These are phyloP conservation scores for Cutaneotrichosporon mucoides DNA, from an alignment of 1,284 basidiomycete species.

Conservation along the genomic window DNA sequence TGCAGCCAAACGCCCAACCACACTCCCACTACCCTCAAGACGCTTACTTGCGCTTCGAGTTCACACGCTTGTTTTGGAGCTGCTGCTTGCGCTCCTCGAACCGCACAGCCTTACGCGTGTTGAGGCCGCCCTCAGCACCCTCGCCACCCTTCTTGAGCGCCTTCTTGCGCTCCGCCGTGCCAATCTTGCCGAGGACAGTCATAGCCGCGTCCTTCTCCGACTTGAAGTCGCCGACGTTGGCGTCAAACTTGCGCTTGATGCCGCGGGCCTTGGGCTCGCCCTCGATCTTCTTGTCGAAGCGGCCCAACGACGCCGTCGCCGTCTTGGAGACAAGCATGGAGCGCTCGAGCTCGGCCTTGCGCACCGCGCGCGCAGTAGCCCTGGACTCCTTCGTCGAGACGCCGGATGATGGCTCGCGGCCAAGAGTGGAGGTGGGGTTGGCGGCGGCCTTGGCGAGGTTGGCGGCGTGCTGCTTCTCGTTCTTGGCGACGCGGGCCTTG, in stretches of 20 bases:
- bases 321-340: conserved; percentile 72
- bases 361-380: conserved; percentile 51
- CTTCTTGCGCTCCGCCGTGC: conserved; percentile 56
- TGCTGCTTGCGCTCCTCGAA: conserved; percentile 46
- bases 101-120: conserved; percentile 77
- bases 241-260: conserved; percentile 81
- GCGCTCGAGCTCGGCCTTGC: conserved; percentile 71
- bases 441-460: conserved; percentile 65
- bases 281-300: conserved; percentile 80
- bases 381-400: conserved; percentile 24
- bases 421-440: conserved; percentile 17
- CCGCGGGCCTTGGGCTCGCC: conserved; percentile 86
- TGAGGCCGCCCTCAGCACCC: conserved; percentile 55
- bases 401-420: conserved; percentile 11
- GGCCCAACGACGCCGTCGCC: conserved; percentile 88
- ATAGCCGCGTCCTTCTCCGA: conserved; percentile 71
- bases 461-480: conserved; percentile 65
- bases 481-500: conserved; percentile 60
- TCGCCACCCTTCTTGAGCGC: conserved; percentile 54
- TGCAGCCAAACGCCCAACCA: no score
- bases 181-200: conserved; percentile 70
- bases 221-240: conserved; percentile 44
- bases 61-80: conserved; percentile 9
- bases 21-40: no score
- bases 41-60: neutral